These are phyloP conservation scores for Candida ascalaphidarum DNA, from an alignment of 805 yeast genomes.

Conservation along the genomic window DNA sequence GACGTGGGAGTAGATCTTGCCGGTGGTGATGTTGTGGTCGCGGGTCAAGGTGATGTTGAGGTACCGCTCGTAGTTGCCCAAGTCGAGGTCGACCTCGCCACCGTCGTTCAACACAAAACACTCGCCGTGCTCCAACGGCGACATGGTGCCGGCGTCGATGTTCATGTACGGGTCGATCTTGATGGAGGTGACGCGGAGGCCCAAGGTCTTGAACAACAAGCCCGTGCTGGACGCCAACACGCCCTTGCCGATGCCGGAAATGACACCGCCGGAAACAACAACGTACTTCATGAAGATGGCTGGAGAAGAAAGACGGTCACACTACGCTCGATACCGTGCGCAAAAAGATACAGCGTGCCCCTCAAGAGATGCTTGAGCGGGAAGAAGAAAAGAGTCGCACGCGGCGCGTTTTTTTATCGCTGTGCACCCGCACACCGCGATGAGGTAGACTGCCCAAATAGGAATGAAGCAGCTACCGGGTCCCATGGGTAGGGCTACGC, in stretches of 20 bases:
- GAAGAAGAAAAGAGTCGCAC: too few species aligned
- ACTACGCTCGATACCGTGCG: too few species aligned
- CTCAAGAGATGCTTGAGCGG: too few species aligned
- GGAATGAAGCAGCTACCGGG: too few species aligned
- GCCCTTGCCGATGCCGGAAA: conserved; percentile 99
- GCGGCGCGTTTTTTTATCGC: too few species aligned
- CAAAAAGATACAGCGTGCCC: too few species aligned
- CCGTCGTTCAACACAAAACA: conserved; percentile 97
- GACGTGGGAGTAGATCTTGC: conserved; percentile 91
- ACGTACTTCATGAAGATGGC: conserved; percentile 99
- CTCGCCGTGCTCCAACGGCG: conserved; percentile 98
- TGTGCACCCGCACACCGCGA: too few species aligned
- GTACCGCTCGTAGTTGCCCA: conserved; percentile 97
- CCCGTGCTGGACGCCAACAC: conserved; percentile 97
- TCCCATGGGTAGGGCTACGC: too few species aligned
- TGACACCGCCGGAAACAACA: conserved; percentile 98
- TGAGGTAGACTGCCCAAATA: too few species aligned
- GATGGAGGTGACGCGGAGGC: conserved; percentile 92
- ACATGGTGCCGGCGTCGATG: conserved; percentile 99
- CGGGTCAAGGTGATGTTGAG: conserved; percentile 85
- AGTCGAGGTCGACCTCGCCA: conserved; percentile 96
- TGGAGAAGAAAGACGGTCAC: too few species aligned
- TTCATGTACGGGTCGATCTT: conserved; percentile 99
- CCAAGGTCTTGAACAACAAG: conserved; percentile 83
- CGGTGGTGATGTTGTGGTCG: conserved; percentile 97